These are phyloP conservation scores for Lichtheimia ramosa DNA, from an alignment of 371 early-diverging fungal species.

Conservation along the genomic window DNA sequence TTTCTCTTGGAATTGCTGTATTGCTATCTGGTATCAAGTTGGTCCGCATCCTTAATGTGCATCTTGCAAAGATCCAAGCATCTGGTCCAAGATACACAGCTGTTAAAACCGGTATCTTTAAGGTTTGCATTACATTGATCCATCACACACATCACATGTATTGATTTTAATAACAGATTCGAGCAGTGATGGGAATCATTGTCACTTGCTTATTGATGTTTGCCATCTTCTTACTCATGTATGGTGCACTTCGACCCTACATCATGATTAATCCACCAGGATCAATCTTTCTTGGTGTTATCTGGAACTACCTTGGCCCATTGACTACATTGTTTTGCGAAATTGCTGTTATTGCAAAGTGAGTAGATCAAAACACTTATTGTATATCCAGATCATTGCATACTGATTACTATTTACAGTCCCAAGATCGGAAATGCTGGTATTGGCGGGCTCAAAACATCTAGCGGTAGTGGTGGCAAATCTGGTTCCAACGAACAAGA, in stretches of 20 bases:
- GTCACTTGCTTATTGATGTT: conserved; percentile 20
- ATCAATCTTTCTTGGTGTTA: conserved; percentile 17
- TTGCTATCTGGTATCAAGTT: conserved; percentile 24
- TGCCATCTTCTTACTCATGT: conserved; percentile 24
- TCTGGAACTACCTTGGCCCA: conserved; percentile 30
- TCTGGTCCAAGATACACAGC: conserved; percentile 20
- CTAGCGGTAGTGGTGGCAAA: conserved; percentile 9
- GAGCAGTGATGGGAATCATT: conserved; percentile 21
- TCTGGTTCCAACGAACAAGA: conserved; percentile 8
- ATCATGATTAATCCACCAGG: conserved; percentile 22
- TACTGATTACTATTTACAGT: neutral
- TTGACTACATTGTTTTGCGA: conserved; percentile 21
- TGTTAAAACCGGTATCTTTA: conserved; percentile 31
- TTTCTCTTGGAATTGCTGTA: conserved; percentile 15
- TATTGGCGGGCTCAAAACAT: conserved; percentile 14
- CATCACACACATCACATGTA: neutral
- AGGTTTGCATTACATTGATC: conserved; percentile 14
- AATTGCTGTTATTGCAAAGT: conserved; percentile 30
- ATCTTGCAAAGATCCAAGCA: conserved; percentile 22
- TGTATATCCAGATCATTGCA: neutral
- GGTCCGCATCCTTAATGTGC: conserved; percentile 21
- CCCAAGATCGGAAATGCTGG: conserved; percentile 10
- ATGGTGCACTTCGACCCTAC: conserved; percentile 21
- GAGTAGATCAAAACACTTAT: neutral
- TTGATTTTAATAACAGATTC: conserved; percentile 12